phyloP scores from a whole-genome alignment of 2,329 filamentous ascomycete species.

The Grosmannia clavigera region DNA sequence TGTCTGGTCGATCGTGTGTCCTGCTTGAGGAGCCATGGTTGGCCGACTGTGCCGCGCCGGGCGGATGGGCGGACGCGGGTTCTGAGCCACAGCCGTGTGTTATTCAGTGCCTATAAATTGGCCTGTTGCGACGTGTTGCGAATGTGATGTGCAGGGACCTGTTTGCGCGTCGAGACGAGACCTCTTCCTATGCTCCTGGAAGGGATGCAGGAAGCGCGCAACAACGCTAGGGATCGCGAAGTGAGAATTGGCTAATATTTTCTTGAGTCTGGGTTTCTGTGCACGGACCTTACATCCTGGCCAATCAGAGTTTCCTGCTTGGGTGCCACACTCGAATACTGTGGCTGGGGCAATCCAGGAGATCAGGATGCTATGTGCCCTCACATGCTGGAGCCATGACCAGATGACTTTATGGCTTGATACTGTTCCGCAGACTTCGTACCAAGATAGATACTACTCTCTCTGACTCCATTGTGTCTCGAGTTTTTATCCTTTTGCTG shows the following conservation, averaged over 20 bases:
- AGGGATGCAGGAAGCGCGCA: slow-evolving; percentile 10
- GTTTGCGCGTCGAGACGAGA: neutral
- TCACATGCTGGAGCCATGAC: neutral
- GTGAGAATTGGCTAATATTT: slow-evolving; percentile 8
- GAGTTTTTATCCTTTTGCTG: neutral
- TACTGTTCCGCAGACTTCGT: neutral
- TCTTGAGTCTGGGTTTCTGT: neutral
- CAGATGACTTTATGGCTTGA: neutral
- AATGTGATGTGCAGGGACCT: neutral
- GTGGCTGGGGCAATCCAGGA: neutral
- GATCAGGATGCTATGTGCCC: neutral
- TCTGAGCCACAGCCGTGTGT: neutral
- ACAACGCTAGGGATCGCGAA: slow-evolving; percentile 11
- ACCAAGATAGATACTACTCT: neutral
- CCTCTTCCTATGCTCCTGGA: slow-evolving; percentile 3
- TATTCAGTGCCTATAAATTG: neutral
- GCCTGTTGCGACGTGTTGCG: neutral
- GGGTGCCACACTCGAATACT: neutral
- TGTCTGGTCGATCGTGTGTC: slow-evolving; percentile 41
- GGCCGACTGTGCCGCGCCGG: neutral
- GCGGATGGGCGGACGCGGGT: neutral
- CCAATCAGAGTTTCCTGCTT: slow-evolving; percentile 3
- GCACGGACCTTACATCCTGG: neutral
- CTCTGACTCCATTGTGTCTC: too few species aligned
- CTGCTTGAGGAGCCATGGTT: slow-evolving; percentile 4